Percentiles rank a stretch among this genome's conserved stretches.
These are phyloP conservation scores for Guadua angustifolia DNA, from an alignment of 176 grass and related monocot genomes.

Conservation along the genomic window DNA sequence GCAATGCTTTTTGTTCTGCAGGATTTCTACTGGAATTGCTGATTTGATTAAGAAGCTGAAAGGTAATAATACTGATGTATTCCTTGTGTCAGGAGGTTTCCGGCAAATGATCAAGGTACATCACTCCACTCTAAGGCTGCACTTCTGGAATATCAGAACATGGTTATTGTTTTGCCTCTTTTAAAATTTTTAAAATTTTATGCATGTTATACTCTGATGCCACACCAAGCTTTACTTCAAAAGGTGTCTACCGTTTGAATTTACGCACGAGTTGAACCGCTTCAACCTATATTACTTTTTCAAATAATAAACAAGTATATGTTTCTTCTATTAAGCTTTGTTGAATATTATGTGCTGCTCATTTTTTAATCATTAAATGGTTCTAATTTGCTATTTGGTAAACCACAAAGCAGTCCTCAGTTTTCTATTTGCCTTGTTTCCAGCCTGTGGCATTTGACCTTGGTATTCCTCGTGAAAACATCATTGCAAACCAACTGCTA, in stretches of 20 bases:
- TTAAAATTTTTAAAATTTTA: conserved; percentile 1
- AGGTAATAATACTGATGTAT: conserved; percentile 72
- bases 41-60: conserved; percentile 80
- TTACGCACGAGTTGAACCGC: background rate
- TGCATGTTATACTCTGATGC: background rate
- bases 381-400: conserved; percentile 8
- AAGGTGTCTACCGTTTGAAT: conserved; percentile 4
- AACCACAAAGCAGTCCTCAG: conserved; percentile 3
- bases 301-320: background rate
- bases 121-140: background rate
- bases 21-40: conserved; percentile 85
- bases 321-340: background rate
- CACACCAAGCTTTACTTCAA: conserved; percentile 8
- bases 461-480: conserved; percentile 82
- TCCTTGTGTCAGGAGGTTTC: conserved; percentile 91
- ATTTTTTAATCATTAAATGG: background rate
- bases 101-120: conserved; percentile 92
- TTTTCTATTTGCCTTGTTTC: conserved; percentile 36
- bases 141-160: background rate
- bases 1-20: conserved; percentile 34
- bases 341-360: background rate
- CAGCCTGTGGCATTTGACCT: conserved; percentile 84
- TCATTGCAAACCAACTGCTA: conserved; percentile 86
- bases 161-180: background rate
- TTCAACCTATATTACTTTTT: background rate